Evolutionary conservation across 495 filamentous ascomycete species (phyloP), one percentile per base, ranked within the genome.

Genomic region (Bacidia gigantensis): DNA sequence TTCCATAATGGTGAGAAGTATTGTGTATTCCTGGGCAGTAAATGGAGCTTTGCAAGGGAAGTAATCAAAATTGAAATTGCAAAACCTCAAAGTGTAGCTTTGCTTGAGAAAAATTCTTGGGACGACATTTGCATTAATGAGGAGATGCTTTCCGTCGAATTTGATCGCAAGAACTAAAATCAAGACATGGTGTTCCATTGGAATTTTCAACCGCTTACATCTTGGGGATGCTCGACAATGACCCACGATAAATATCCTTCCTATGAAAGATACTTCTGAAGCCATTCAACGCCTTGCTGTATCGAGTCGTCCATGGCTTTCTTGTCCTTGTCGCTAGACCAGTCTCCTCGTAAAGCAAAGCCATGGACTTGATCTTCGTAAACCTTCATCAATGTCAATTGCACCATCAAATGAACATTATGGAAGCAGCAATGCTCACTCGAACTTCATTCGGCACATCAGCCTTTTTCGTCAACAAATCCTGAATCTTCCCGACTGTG

Each of bases 301-400:
- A 62, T 55, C 25, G 67, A 58, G 2, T 69, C 64, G 55, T 72
- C 69, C 55, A 42, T 72, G 14, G 69, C 69, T 58, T 72, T 65
- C 57, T 62, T 65, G 40, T 72, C 69, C 54, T 67, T 70, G 29
- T 72, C 69, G 40, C 58, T 65, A 22, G 59, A 63, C 68, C 67
- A 71, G 57, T 72, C 69, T 40, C 62, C 61, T 42, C 69, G 59
- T 32, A 72, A 40, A 23, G 69, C 62, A 61, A 72, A 69, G 12
- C 67, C 69, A 58, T 72, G 69, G 2, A 72, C 50, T 55, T 71
- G 69, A 42, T 69, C 66, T 54, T 71, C 62, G 60, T 69, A 71
- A 11, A 71, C 58, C 55, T 57, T 24, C 11, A 5, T 39, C 29
- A 25, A n/a, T 11, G 26, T 5, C 26, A 26, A 48, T 26, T 17